Evolutionary conservation across 768 basidiomycete species (phyloP).

Genomic region (Nidularia pulvinata): DNA sequence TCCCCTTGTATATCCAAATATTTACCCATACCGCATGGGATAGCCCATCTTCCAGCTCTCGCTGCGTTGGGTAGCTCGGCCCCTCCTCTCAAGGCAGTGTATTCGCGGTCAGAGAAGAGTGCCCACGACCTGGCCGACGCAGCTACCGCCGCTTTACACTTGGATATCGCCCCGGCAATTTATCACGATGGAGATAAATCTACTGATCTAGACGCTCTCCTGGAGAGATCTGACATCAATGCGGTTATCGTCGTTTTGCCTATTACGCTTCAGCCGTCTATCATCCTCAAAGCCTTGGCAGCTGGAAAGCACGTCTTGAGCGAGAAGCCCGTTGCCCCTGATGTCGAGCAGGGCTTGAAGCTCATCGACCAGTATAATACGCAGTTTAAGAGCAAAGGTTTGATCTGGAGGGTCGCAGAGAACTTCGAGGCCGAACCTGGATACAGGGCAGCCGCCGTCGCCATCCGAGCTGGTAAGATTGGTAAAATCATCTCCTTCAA

Average conservation of each 20-base stretch:
- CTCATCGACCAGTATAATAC: constrained; percentile 69
- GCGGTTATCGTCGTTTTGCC: constrained; percentile 80
- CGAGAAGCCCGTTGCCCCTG: constrained; percentile 85
- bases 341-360: constrained; percentile 59
- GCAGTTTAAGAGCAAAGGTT: constrained; percentile 62
- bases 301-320: constrained; percentile 89
- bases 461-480: constrained; percentile 60
- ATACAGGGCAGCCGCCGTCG: constrained; percentile 41
- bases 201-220: constrained; percentile 56
- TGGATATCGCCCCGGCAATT: constrained; percentile 38
- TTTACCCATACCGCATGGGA: constrained; percentile 13
- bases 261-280: constrained; percentile 69
- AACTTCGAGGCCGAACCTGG: constrained; percentile 74
- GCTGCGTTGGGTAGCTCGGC: constrained; percentile 45
- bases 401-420: constrained; percentile 84
- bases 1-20: constrained; percentile 6
- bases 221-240: constrained; percentile 66
- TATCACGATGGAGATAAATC: constrained; percentile 55
- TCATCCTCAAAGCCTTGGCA: constrained; percentile 61
- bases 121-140: constrained; percentile 50
- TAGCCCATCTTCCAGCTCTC: constrained; percentile 82
- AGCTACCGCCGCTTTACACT: constrained; percentile 37
- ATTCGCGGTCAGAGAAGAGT: constrained; percentile 74
- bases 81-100: constrained; percentile 61
- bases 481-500: constrained; percentile 74